These are phyloP conservation scores for Penicillium sp. DNA, from an alignment of 2,329 filamentous ascomycete species.

Conservation along the genomic window DNA sequence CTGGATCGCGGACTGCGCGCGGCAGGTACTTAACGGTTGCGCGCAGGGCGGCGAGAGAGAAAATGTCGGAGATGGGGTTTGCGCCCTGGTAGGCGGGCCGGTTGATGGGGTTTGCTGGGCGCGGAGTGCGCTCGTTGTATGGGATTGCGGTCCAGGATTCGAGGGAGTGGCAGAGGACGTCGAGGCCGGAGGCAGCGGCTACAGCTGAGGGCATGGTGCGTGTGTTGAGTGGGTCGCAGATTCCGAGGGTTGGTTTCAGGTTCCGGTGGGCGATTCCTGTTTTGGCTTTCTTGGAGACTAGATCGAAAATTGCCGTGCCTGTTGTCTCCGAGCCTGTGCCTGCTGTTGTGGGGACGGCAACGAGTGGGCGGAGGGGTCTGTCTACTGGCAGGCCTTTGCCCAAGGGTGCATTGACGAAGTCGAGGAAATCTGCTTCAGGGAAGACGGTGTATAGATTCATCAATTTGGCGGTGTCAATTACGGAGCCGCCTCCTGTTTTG, in stretches of 20 bases:
- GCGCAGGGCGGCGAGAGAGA: slow-evolving; percentile 80
- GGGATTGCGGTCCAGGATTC: slow-evolving; percentile 99
- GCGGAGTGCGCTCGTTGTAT: slow-evolving; percentile 77
- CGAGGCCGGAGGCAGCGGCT: slow-evolving; percentile 84
- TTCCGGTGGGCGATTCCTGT: slow-evolving; percentile 95
- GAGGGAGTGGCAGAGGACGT: slow-evolving; percentile 91
- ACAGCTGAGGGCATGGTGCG: slow-evolving; percentile 94
- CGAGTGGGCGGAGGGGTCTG: slow-evolving; percentile 68
- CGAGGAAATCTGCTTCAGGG: slow-evolving; percentile 88
- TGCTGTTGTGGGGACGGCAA: slow-evolving; percentile 81
- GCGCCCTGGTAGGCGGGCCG: slow-evolving; percentile 94
- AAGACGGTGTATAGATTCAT: slow-evolving; percentile 96
- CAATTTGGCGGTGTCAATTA: slow-evolving; percentile 96
- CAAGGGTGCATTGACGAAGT: slow-evolving; percentile 95
- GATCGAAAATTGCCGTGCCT: slow-evolving; percentile 95
- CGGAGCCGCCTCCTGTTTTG: slow-evolving; percentile 67
- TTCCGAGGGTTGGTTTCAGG: slow-evolving; percentile 90
- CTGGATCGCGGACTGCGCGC: slow-evolving; percentile 78
- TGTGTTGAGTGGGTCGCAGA: slow-evolving; percentile 84
- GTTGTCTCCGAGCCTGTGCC: slow-evolving; percentile 93
- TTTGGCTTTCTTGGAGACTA: slow-evolving; percentile 85
- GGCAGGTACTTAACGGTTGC: slow-evolving; percentile 90
- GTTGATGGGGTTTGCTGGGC: slow-evolving; percentile 84
- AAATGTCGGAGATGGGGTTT: slow-evolving; percentile 97
- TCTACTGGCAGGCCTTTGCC: slow-evolving; percentile 78